Evolutionary conservation across 1,284 basidiomycete species (phyloP), one percentile per base, ranked within the genome.

Genomic region (Austroboletus novae-zelandiae): DNA sequence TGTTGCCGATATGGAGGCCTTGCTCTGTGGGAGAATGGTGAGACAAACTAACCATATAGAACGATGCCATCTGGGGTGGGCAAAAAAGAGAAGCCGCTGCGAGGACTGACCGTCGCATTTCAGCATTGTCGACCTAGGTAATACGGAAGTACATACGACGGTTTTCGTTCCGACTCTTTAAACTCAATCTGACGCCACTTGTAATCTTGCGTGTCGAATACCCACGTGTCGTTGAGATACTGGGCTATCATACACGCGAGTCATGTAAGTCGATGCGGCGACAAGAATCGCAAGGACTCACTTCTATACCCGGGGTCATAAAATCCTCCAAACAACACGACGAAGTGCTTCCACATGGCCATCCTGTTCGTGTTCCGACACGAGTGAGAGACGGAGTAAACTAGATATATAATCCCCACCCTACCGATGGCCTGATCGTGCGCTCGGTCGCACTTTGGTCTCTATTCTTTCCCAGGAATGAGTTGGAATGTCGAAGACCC

Each of bases 391-490:
- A 47, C 5, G 14, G 2, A 1, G 17, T 1, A 8, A 6, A 13
- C 13, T 7, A 10, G 9, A 13, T 4, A 31, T 11, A 23, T 3
- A 2, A 17, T 39, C 4, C 0, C 7, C 1, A 30, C 13, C 52
- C 0, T 45, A 88, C 82, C 91, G 75, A 69, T 92, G 92, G 1
- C 94, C 94, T 14, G 88, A 91, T 27, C 94, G 76, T 3, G 92
- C 90, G 40, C 79, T 85, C 0, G 94, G 94, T 15, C 83, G 77
- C 15, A 88, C 70, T 64, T 93, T 95, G 9, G 91, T 79, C 20
- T 97, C 94, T 50, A 96, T 90, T 17, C 91, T 76, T 54, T 97
- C 91, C 94, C 94, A 98, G 0, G 79, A 71, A 61, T 93, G 89
- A 0, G 81, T 83, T 3, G 74, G 56, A 31, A 91, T 80, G 57